Evolutionary conservation across 192 early-diverging fungal genomes (phyloP), one percentile per base, ranked within the genome.

Genomic region (Podila horticola): DNA sequence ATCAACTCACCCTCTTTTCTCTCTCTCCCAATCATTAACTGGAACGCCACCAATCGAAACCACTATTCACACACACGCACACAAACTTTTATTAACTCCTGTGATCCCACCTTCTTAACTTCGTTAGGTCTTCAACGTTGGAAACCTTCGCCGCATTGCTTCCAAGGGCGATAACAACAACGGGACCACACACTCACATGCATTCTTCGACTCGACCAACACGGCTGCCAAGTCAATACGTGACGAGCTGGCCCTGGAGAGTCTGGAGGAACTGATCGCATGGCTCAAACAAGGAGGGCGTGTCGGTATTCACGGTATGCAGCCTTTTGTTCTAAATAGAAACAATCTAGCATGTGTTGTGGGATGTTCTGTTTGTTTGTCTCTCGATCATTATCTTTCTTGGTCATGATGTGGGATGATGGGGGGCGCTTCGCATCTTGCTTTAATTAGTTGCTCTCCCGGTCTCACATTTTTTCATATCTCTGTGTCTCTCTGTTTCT

Each of bases 131-230:
- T 97, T 99, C 76, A 99, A 99, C 72, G 98, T 99, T 6, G 98
- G 98, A 69, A 98, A 98, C 86, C 87, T 93, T 12, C 88, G 98
- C 58, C 91, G 98, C 65, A 90, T 93, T 50, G 86, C 86, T 3
- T 87, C 88, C 38, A 74, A 84, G 51, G 76, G 71, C 24, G 72
- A 72, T 49, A 87, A 88, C 66, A 86, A 68, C 64, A 76, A 68
- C 31, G 69, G 72, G 28, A 76, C 73, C 49, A 84, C 70, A 10
- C 96, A 98, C 64, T 92, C 93, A 64, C 91, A 94, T 49, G 82
- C 85, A n/a, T 99, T 99, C 75, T 99, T 99, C 82, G 98, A 98
- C 67, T 94, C 96, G 13, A 76, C 92, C 84, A 99, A 99, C 81
- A 76, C 79, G 10, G 84, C 93, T 38, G 95, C 93, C 55, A 87